Base-by-base conservation (phyloP, 2,329 filamentous ascomycete genomes). In the Acrocalymma vagum region DNA sequence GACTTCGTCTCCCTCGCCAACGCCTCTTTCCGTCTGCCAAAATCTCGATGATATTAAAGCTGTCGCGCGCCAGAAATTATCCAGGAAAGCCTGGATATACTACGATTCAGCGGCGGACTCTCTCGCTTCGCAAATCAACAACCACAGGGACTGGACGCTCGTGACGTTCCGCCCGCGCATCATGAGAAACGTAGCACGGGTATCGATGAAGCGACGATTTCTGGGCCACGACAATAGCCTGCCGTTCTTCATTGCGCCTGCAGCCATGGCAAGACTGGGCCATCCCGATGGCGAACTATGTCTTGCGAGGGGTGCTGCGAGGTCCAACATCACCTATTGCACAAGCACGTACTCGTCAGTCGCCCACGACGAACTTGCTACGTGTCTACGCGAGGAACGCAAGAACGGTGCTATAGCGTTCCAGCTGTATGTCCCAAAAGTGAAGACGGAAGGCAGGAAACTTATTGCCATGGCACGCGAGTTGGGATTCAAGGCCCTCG, bases 101-200 rank as follows among this genome's bases (percentile, higher is more conserved):
- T 79, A 78, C 59, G 70, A 67, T 24, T 73, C 71, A 5, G 78
- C 74, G 1, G 75, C 76, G 0, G 78, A 77, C 3, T 73, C 77
- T 29, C 72, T 75, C 42, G 58, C 73, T 29, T 78, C 75, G 13
- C 67, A 69, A 36, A 64, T 65, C 20, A 57, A 68, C 13, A 70
- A 69, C 29, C 40, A 67, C 6, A 57, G 63, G 30, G 61, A 69
- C 37, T 69, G 66, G 64, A 41, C 45, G n/a, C 65, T 60, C 24
- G 53, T 70, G 34, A 60, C 38, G 10, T 69, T 69, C 44, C 63
- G 67, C 3, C 67, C 67, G 5, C 58, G 67, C 4, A 59, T 69
- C 3, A 60, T 69, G 59, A 59, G 66, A 8, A 59, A 72, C 45
- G 71, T 76, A 6, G 51, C 53, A 10, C 52, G 48, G 5, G 63